phyloP scores from a whole-genome alignment of 1,284 basidiomycete species.

The Naganishia sp. region DNA sequence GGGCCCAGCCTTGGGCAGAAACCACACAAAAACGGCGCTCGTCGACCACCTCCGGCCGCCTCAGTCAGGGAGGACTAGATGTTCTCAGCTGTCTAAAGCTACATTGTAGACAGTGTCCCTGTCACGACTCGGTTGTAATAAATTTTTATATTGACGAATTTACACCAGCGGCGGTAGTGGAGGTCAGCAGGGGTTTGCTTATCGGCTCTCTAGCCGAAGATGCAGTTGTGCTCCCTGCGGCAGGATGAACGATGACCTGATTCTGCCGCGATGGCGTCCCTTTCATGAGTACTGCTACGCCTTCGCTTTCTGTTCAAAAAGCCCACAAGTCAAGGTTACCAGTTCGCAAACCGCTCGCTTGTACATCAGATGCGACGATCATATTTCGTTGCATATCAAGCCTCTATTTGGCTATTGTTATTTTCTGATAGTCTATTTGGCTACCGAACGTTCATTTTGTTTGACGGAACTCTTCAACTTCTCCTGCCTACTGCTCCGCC shows the following conservation, averaged over 20 bases:
- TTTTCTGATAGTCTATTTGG: background rate
- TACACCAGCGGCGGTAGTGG: too few species aligned
- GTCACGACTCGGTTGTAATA: slow-evolving; percentile 22
- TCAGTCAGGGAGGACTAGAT: background rate
- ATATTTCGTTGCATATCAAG: background rate
- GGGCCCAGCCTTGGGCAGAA: background rate
- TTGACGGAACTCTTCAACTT: background rate
- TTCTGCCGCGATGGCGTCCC: too few species aligned
- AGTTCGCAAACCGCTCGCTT: background rate
- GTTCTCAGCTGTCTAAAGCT: slow-evolving; percentile 10
- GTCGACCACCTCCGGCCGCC: background rate
- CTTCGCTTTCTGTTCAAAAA: too few species aligned
- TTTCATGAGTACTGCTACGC: too few species aligned
- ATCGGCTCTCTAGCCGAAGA: too few species aligned
- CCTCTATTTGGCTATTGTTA: background rate
- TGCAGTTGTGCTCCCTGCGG: too few species aligned
- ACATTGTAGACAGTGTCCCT: slow-evolving; percentile 17
- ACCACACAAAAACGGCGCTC: background rate
- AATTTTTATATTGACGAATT: slow-evolving; percentile 9
- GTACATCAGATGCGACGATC: background rate
- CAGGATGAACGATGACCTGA: too few species aligned
- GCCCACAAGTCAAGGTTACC: too few species aligned
- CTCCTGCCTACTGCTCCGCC: slow-evolving; percentile 18
- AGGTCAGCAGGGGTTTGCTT: too few species aligned
- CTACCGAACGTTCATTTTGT: background rate